Conservation (phyloP, 2,329 filamentous ascomycete genomes). For the Chaetomium sp. region DNA sequence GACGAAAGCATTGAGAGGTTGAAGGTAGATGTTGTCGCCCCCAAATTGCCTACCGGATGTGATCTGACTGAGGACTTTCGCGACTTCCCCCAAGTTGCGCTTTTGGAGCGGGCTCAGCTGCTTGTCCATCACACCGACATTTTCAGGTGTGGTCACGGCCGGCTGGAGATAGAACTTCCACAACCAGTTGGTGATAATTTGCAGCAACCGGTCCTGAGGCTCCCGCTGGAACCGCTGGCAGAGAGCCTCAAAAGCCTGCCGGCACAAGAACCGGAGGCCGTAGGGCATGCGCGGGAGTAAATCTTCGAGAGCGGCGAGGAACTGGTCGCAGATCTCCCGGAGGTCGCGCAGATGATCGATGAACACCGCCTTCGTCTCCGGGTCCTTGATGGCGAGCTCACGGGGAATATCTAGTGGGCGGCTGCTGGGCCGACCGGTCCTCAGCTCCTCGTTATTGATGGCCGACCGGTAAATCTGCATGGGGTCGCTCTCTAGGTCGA, state of each 20-base stretch:
- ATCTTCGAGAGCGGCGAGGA: constrained; percentile 80
- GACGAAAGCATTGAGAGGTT: constrained; percentile 91
- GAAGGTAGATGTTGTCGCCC: constrained; percentile 91
- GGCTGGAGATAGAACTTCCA: constrained; percentile 95
- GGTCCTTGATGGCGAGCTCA: constrained; percentile 93
- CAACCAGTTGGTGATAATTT: constrained; percentile 85
- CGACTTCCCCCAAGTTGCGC: constrained; percentile 85
- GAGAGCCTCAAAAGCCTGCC: constrained; percentile 81
- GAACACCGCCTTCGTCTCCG: constrained; percentile 87
- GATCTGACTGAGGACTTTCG: constrained; percentile 88
- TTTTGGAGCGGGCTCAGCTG: constrained; percentile 88
- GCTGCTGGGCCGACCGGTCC: constrained; percentile 81
- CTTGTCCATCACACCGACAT: constrained; percentile 89
- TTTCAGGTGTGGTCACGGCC: constrained; percentile 84
- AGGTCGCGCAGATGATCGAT: constrained; percentile 94
- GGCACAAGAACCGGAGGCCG: constrained; percentile 83
- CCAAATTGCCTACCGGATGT: constrained; percentile 88
- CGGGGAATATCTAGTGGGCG: constrained; percentile 82
- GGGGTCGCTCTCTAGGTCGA: constrained; percentile 95
- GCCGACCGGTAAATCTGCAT: constrained; percentile 95
- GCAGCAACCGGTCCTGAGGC: constrained; percentile 73
- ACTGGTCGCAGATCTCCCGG: constrained; percentile 90
- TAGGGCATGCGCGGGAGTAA: constrained; percentile 87
- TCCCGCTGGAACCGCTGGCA: constrained; percentile 78
- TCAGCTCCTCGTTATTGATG: constrained; percentile 96